Evolutionary conservation across 1,284 basidiomycete species (phyloP), one percentile per base, ranked within the genome.

Genomic region (Tranzscheliella williamsii): DNA sequence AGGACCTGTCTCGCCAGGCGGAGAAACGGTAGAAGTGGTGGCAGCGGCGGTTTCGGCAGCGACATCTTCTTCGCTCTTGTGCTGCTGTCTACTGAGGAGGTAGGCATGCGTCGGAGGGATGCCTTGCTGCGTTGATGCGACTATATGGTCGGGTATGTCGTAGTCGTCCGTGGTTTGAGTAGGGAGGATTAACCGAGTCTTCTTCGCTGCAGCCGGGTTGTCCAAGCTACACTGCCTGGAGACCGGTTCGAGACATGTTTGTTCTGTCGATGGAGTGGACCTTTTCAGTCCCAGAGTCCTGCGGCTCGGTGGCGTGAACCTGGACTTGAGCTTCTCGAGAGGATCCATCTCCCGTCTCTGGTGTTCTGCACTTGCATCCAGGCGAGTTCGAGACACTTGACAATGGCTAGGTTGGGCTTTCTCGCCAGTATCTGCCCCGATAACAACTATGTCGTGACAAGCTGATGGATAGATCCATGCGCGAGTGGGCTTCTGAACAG

Each of bases 131-230:
- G n/a, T n/a, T n/a, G n/a, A n/a, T n/a, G n/a, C n/a, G n/a, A n/a
- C n/a, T n/a, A n/a, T n/a, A n/a, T n/a, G n/a, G n/a, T 5, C 18
- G 29, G 20, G 6, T 15, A 16, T 4, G 27, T 38, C 44, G 15
- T 43, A 36, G 21, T 40, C 18, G 33, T 45, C 42, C 9, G 34
- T 15, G 9, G 38, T 37, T 23, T 61, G 57, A 15, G 58, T 48
- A 24, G 58, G 58, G 17, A 62, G 47, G 16, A 62, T 42, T 8
- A 62, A 41, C 23, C 58, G 39, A 5, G 58, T 48, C 17, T 52
- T 47, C 36, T 62, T 62, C 18, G 32, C 9, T 18, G 32, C 11
- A 29, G 27, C n/a, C 27, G 9, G 11, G 27, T 29, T n/a, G n/a
- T n/a, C n/a, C n/a, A n/a, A n/a, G n/a, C n/a, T n/a, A n/a, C 27